phyloP scores from a whole-genome alignment of 2,329 filamentous ascomycete species.

The Aspergillus sp. region DNA sequence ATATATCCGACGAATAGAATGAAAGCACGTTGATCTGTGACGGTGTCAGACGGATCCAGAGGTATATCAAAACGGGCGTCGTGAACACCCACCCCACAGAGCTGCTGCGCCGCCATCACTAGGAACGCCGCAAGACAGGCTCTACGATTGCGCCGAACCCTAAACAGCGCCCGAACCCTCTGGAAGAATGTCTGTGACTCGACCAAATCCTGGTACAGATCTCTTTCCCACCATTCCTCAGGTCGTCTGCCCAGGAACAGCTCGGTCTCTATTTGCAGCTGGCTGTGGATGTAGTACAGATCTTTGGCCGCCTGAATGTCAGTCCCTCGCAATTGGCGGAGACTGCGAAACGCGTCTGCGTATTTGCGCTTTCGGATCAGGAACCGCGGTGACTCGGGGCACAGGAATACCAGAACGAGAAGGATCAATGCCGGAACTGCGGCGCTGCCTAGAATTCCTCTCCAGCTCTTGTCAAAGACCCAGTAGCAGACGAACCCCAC shows the following conservation, averaged over 20 bases:
- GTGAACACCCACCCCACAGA: constrained; percentile 26
- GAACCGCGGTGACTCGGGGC: constrained; percentile 44
- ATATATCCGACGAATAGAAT: constrained; percentile 29
- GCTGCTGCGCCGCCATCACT: constrained; percentile 31
- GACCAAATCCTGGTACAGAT: constrained; percentile 11
- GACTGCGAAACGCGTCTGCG: constrained; percentile 29
- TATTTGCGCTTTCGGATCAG: constrained; percentile 32
- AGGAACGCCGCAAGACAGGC: constrained; percentile 25
- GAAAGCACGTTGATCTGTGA: constrained; percentile 29
- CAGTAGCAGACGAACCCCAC: constrained; percentile 13
- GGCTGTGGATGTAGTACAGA: constrained; percentile 33
- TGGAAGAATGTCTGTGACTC: constrained; percentile 13
- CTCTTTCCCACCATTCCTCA: neutral
- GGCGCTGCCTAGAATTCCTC: constrained; percentile 47
- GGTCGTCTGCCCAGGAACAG: constrained; percentile 4
- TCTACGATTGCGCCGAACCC: constrained; percentile 21
- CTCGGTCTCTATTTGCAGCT: constrained; percentile 30
- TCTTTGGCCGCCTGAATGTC: constrained; percentile 37
- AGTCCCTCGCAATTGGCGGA: constrained; percentile 34
- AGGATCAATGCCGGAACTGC: constrained; percentile 50
- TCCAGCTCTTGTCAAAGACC: constrained; percentile 38
- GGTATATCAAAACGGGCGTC: too few species aligned
- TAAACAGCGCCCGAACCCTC: constrained; percentile 21
- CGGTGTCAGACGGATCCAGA: neutral
- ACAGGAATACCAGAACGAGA: constrained; percentile 44